These are phyloP conservation scores for Pleomassaria siparia DNA, from an alignment of 2,329 filamentous ascomycete species.

Conservation along the genomic window DNA sequence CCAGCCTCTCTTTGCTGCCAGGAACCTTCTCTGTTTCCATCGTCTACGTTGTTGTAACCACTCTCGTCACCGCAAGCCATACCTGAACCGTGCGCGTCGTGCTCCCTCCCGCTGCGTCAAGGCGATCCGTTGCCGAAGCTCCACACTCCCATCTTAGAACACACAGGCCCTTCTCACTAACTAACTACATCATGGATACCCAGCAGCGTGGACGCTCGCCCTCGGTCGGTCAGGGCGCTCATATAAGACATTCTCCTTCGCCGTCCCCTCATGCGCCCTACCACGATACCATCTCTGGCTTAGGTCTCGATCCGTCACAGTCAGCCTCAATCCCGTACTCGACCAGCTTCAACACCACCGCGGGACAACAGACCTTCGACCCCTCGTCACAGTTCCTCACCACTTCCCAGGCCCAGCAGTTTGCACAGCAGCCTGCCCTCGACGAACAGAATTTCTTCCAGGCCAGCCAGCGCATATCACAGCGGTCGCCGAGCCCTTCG, in stretches of 20 bases:
- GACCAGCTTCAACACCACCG: constrained; percentile 30
- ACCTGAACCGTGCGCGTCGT: constrained; percentile 1
- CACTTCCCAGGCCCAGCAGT: constrained; percentile 50
- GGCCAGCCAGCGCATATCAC: constrained; percentile 39
- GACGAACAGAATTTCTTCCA: constrained; percentile 48
- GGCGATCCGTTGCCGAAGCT: neutral
- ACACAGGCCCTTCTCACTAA: constrained; percentile 31
- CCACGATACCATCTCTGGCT: constrained; percentile 55
- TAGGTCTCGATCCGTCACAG: constrained; percentile 57
- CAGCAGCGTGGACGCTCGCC: constrained; percentile 64
- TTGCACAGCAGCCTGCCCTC: constrained; percentile 43
- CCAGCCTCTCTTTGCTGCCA: neutral
- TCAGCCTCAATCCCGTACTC: constrained; percentile 26
- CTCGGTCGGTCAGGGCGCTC: constrained; percentile 58
- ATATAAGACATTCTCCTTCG: constrained; percentile 71
- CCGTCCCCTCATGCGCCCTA: constrained; percentile 61
- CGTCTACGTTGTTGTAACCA: constrained; percentile 16
- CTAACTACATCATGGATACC: constrained; percentile 53
- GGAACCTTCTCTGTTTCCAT: neutral
- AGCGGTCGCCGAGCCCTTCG: constrained; percentile 57
- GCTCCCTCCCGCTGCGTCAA: neutral
- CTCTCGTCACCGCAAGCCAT: constrained; percentile 10
- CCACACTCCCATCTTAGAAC: constrained; percentile 19
- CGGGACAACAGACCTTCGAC: constrained; percentile 47
- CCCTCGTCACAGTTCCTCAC: constrained; percentile 43